A percentile compares a stretch with the other conserved stretches of the same genome.
Conservation (phyloP, 805 yeast species). For the Metschnikowia continentalis region DNA sequence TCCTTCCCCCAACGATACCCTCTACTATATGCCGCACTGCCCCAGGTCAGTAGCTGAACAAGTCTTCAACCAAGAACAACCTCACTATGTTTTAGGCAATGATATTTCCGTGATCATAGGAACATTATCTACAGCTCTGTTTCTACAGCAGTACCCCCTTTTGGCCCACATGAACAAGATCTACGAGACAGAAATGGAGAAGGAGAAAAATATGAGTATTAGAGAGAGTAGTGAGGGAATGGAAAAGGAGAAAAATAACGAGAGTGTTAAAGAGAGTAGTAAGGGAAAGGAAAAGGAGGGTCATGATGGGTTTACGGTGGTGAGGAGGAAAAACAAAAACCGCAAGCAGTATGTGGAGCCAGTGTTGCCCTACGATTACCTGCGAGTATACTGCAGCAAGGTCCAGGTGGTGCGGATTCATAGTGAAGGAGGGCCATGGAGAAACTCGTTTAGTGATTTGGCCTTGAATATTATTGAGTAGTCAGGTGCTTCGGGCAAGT, state of each 20-base stretch:
- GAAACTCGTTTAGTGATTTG: slow-evolving; percentile 18
- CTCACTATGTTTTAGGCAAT: slow-evolving; percentile 47
- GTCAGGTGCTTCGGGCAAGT: neutral
- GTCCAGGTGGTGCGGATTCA: slow-evolving; percentile 19
- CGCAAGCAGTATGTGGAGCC: slow-evolving; percentile 27
- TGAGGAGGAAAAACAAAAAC: slow-evolving; percentile 19
- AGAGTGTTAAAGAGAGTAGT: too few species aligned
- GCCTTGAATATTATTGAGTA: slow-evolving; percentile 12
- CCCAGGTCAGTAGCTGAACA: slow-evolving; percentile 51
- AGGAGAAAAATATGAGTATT: neutral
- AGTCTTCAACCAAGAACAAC: slow-evolving; percentile 29
- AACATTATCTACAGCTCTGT: slow-evolving; percentile 40
- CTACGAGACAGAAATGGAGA: slow-evolving; percentile 3
- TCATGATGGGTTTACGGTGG: slow-evolving; percentile 21
- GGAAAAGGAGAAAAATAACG: too few species aligned
- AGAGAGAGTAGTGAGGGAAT: neutral
- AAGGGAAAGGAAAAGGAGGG: too few species aligned
- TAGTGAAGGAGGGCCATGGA: slow-evolving; percentile 21
- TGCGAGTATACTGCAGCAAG: slow-evolving; percentile 27
- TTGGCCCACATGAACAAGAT: slow-evolving; percentile 37
- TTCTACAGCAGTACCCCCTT: slow-evolving; percentile 41
- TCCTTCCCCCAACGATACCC: neutral
- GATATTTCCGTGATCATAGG: slow-evolving; percentile 52
- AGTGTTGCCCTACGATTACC: slow-evolving; percentile 26
- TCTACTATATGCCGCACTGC: slow-evolving; percentile 75